Base-by-base conservation (phyloP, 2,329 filamentous ascomycete species). In the Clarireedia paspali region DNA sequence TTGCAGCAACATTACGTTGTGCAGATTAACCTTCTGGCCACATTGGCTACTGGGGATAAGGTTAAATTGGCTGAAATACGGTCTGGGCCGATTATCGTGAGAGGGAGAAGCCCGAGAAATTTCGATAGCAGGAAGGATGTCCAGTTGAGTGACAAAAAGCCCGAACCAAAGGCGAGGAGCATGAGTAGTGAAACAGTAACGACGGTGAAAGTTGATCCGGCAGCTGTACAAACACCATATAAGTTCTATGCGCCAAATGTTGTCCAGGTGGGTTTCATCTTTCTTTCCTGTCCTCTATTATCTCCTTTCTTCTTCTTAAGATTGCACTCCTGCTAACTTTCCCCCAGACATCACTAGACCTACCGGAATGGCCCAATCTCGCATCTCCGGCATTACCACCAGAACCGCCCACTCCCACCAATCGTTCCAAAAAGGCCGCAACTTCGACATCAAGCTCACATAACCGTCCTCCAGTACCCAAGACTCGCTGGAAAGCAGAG, bases 1-100 rank as follows among this genome's bases (percentile, higher is more conserved):
- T 75, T 96, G 47, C 92, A 97, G 69, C 92, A 97, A 70, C 91
- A 96, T 70, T 97, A 96, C 69, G 81, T 95, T 1, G 88, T 97
- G 48, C 85, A 89, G 59, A 84, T 97, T 57, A 91, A 86, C 70
- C 79, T 96, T 9, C 75, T 94, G 39, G 91, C 88, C 20, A 92
- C 88, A 53, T 75, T 89, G n/a, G 76, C 80, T 52, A 73, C 73
- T 1, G 76, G 71, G 40, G 80, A 88, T 0, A 90, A 87, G 10
- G 76, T 87, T 55, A 82, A 80, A 60, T 84, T 97, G 60, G 89
- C 89, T 60, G 91, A 96, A 70, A 86, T 95, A 14, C 86, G 88
- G 63, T 96, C 91, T 1, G 90, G 90, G 0, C 88, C 92, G n/a
- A 90, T 97, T 56, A 96, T 97, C 63, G 92, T 97, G 38, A 86